These are phyloP conservation scores for Besnoitia besnoiti DNA, from an alignment of 169 alveolate genomes.

Conservation along the genomic window DNA sequence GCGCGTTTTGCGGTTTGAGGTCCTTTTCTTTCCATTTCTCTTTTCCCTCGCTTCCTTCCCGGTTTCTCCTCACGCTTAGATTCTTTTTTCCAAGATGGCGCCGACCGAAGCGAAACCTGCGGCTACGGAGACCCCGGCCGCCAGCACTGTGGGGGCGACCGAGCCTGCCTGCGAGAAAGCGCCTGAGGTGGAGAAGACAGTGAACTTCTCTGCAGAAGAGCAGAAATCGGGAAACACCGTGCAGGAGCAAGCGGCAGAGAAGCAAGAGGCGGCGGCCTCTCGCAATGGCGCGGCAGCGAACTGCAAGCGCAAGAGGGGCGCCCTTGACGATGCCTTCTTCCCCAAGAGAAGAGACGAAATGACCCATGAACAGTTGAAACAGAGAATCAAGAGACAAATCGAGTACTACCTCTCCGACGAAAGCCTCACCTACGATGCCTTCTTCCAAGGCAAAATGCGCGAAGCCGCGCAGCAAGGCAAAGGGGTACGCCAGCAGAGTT, in stretches of 20 bases:
- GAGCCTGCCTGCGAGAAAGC: background rate
- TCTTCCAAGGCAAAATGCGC: conserved; percentile 51
- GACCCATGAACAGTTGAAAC: conserved; percentile 26
- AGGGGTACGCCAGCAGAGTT: conserved; percentile 19
- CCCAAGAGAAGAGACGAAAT: conserved; percentile 55
- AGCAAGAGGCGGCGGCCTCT: background rate
- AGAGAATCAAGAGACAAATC: conserved; percentile 43
- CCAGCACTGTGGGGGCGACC: background rate
- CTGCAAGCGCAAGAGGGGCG: background rate
- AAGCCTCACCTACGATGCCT: conserved; percentile 33
- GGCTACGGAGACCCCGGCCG: background rate
- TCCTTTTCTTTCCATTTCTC: background rate
- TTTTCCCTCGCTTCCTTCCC: background rate
- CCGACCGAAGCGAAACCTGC: background rate
- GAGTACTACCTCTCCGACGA: conserved; percentile 56
- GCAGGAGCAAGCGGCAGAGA: background rate
- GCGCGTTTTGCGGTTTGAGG: too few relatives aligned
- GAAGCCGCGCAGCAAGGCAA: conserved; percentile 63
- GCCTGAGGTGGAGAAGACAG: background rate
- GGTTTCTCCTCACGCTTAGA: background rate
- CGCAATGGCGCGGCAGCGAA: background rate
- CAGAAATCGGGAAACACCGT: background rate
- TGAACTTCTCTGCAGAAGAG: background rate
- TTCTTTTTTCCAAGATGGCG: background rate
- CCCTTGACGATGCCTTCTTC: background rate